These are phyloP conservation scores for Heteromeles arbutifolia DNA, from an alignment of 306 rosid genomes.

Conservation along the genomic window DNA sequence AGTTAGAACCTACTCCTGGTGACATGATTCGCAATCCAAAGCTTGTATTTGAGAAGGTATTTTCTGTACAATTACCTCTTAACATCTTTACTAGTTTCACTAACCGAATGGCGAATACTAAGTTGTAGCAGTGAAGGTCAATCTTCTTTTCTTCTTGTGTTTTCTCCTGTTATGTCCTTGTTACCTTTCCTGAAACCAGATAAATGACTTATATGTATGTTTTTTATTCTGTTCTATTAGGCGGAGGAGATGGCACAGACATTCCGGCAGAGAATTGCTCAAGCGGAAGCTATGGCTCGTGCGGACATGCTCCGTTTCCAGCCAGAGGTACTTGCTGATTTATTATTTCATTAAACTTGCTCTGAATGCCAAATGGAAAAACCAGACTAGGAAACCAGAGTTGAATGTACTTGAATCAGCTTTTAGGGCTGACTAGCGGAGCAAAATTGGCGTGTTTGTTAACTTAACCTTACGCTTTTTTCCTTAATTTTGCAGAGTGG, in stretches of 20 bases:
- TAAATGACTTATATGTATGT: background rate
- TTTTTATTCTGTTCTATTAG: conserved; percentile 37
- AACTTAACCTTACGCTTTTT: background rate
- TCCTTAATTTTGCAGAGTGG: conserved; percentile 60
- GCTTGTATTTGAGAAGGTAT: conserved; percentile 94
- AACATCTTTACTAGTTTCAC: background rate
- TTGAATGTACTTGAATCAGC: background rate
- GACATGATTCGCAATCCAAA: conserved; percentile 98
- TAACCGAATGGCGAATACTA: background rate
- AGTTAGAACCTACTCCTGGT: conserved; percentile 94
- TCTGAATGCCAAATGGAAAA: background rate
- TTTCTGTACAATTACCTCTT: conserved; percentile 17
- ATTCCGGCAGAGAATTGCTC: conserved; percentile 94
- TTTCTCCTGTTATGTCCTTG: background rate
- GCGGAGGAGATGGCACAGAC: conserved; percentile 99
- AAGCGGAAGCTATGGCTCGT: conserved; percentile 99
- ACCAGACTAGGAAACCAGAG: background rate
- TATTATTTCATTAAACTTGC: background rate
- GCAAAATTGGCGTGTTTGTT: too few relatives aligned
- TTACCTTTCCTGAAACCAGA: background rate
- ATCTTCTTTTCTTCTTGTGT: background rate
- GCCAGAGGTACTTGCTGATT: conserved; percentile 60
- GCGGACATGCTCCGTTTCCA: conserved; percentile 92
- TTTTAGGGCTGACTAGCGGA: background rate
- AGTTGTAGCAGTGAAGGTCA: background rate